Evolutionary conservation across 805 yeast genomes (phyloP).

Genomic region (Phaffomyces thermotolerans): DNA sequence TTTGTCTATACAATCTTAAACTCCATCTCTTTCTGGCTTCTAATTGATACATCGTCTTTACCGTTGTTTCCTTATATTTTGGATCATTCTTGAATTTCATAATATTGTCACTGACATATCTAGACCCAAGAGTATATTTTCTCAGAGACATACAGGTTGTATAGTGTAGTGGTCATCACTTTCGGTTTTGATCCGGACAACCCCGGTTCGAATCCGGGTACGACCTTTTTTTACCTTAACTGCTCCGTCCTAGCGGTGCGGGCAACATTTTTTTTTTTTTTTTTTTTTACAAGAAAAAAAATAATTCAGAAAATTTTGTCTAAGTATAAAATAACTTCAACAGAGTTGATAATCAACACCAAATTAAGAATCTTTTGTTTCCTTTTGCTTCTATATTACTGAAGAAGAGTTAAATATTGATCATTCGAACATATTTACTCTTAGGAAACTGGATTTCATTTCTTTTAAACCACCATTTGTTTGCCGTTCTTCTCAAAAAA

Average conservation of each 20-base stretch:
- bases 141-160: slow-evolving; percentile 40
- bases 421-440: slow-evolving; percentile 11
- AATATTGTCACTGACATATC: too few relatives aligned
- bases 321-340: not conserved
- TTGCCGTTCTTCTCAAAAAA: not conserved
- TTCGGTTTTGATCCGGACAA: slow-evolving; percentile 58
- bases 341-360: slow-evolving; percentile 8
- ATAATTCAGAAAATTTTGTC: not conserved
- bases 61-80: too few relatives aligned
- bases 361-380: slow-evolving; percentile 4
- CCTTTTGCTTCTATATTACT: slow-evolving; percentile 4
- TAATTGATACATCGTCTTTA: too few relatives aligned
- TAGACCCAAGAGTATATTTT: too few relatives aligned
- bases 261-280: not conserved
- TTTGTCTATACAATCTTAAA: too few relatives aligned
- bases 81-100: too few relatives aligned
- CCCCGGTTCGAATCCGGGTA: slow-evolving; percentile 87
- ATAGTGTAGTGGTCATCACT: slow-evolving; percentile 57
- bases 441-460: slow-evolving; percentile 19
- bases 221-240: slow-evolving; percentile 57
- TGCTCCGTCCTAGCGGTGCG: not conserved
- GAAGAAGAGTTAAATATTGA: slow-evolving; percentile 6
- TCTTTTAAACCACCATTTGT: slow-evolving; percentile 1
- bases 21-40: too few relatives aligned
- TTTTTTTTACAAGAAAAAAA: not conserved